These are phyloP conservation scores for Thyridium curvatum DNA, from an alignment of 2,329 filamentous ascomycete genomes.

Conservation along the genomic window DNA sequence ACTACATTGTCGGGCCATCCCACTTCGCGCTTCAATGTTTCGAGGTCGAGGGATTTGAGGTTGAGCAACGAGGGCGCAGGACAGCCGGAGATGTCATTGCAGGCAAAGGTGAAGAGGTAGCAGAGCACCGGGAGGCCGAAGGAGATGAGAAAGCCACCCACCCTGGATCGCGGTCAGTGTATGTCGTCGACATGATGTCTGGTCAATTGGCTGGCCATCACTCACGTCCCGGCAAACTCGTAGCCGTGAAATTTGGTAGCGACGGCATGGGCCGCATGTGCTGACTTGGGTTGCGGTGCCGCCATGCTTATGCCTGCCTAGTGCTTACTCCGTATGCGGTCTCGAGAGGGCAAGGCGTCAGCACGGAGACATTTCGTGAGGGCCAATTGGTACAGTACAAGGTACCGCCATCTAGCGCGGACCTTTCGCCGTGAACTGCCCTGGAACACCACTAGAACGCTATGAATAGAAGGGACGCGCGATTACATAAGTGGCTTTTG, in stretches of 20 bases:
- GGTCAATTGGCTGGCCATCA: conserved; percentile 3
- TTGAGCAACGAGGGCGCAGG: conserved; percentile 75
- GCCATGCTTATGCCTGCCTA: too few species aligned
- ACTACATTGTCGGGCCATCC: conserved; percentile 74
- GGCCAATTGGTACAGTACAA: too few species aligned
- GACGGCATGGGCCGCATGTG: conserved; percentile 3
- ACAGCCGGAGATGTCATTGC: conserved; percentile 90
- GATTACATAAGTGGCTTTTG: too few species aligned
- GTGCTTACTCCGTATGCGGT: too few species aligned
- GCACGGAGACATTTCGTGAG: too few species aligned
- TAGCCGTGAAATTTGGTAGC: conserved; percentile 29
- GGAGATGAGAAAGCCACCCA: conserved; percentile 71
- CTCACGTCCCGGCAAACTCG: conserved; percentile 47
- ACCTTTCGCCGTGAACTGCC: too few species aligned
- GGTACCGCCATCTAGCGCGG: too few species aligned
- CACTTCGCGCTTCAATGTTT: conserved; percentile 69
- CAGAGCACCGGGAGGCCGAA: conserved; percentile 74
- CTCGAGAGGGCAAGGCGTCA: too few species aligned
- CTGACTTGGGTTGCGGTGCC: too few species aligned
- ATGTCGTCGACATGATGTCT: neutral
- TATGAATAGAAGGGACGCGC: conserved; percentile 3
- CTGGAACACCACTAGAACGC: conserved; percentile 5
- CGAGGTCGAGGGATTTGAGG: conserved; percentile 64
- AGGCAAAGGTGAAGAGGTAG: conserved; percentile 75
- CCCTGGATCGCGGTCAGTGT: conserved; percentile 34